Evolutionary conservation across 2,329 filamentous ascomycete species (phyloP), one percentile per base, ranked within the genome.

Genomic region (Apiospora malaysiana): DNA sequence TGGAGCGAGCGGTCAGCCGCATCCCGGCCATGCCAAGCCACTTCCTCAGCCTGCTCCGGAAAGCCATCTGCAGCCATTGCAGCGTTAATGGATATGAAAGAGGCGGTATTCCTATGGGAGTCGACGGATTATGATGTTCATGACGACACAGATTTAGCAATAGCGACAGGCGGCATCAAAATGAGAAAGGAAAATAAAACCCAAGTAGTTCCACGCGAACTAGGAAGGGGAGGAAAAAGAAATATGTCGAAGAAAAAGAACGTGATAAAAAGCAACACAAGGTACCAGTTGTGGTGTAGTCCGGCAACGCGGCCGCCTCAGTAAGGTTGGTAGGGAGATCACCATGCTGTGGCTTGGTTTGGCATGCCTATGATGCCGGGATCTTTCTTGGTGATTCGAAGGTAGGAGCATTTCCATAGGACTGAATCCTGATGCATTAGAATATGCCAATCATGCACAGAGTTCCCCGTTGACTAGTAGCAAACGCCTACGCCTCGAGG

Each of bases 211-310:
- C 27, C 56, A 63, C 56, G 40, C 9, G 32, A 21, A 6, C 21
- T n/a, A 23, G 27, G 56, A 63, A 40, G 27, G 32, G 32, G 21
- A 63, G n/a, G 56, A 63, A 63, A 63, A 63, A 37, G 32, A 40
- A 63, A 59, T 1, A 40, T 40, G 9, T n/a, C 32, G 18, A 63
- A 21, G 56, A 37, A n/a, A 27, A 8, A 63, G 32, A 32, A 63
- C 14, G 32, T 63, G 56, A 63, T n/a, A 12, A 63, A 40, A 63
- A 63, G 56, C 56, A 63, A 63, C 56, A 5, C 4, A 12, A n/a
- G 56, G 56, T n/a, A 63, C 56, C 56, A 63, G 40, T 40, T n/a
- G 56, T 63, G 56, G 56, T 63, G 56, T 23, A 63, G 56, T 63
- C 56, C 56, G 56, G 56, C 18, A 37, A n/a, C 10, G 51, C 51